These are phyloP conservation scores for Beta lomatogona DNA, from an alignment of 179 eudicot genomes.

Conservation along the genomic window DNA sequence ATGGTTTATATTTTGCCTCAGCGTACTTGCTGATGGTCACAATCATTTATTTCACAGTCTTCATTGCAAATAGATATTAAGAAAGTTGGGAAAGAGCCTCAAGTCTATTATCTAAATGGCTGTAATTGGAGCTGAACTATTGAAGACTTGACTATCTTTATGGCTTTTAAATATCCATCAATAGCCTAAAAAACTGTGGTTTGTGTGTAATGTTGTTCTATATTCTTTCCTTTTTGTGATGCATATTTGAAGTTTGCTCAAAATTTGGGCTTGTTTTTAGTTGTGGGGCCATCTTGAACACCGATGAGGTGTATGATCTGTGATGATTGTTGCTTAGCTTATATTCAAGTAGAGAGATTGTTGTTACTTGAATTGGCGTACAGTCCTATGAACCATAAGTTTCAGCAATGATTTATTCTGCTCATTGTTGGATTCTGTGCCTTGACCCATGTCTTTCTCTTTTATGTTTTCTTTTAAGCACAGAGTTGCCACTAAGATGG, in stretches of 20 bases:
- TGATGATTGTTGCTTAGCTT: neutral
- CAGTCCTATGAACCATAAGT: neutral
- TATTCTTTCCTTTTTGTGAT: neutral
- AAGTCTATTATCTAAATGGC: no score
- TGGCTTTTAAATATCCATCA: no score
- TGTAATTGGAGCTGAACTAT: no score
- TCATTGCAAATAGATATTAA: no score
- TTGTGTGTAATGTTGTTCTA: neutral
- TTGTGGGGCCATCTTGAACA: neutral
- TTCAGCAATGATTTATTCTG: neutral
- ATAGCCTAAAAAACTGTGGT: neutral
- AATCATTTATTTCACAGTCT: no score
- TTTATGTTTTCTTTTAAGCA: neutral
- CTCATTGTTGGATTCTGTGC: neutral
- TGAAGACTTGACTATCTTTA: no score
- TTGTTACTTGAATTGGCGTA: conserved; percentile 1
- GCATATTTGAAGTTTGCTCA: neutral
- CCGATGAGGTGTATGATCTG: neutral
- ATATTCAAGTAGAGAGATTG: neutral
- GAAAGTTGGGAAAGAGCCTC: no score
- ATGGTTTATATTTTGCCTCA: no score
- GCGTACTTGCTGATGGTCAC: no score
- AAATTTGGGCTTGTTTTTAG: neutral
- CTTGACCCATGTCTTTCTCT: neutral
- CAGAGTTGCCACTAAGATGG: neutral